Evolutionary conservation across 2,329 filamentous ascomycete genomes (phyloP), one percentile per base, ranked within the genome.

Genomic region (Penicillium hesseltinei): DNA sequence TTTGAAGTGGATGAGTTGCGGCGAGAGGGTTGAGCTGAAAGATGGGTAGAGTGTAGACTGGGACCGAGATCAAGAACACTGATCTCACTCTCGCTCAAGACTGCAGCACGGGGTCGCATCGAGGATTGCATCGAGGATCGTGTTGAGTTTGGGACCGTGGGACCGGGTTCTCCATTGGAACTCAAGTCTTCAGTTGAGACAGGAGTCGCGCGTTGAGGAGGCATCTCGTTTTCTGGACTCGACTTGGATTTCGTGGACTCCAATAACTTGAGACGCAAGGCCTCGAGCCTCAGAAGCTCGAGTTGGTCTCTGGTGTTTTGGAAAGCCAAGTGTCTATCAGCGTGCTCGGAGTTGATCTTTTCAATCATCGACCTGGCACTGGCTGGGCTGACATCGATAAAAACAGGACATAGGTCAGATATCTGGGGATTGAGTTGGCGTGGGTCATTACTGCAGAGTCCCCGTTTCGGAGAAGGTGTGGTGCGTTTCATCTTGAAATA

Each of bases 51-150:
- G 8, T 35, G 19, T 1, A 66, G 29, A 35, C 62, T 60, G 0
- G 66, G 65, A 1, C 67, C 66, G 1, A 71, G 51, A 48, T 70
- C 69, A 2, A 71, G 59, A 5, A 61, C 38, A 29, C 66, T 69
- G 56, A 70, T 69, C 5, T 70, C 66, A 25, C 63, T 68, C 17
- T 71, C 66, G 35, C 61, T 66, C 8, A 58, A 51, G 10, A 57
- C 42, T 13, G 21, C 13, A 4, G 48, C 17, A 21, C 51, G 38
- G 9, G 50, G 5, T 27, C 42, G 42, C 6, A 35, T n/a, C 7
- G 27, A n/a, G 25, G 10, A 19, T 33, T 35, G 40, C 9, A 31
- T 17, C 10, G 40, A n/a, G 25, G 10, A 21, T 21, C 27, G 47
- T 3, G 19, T 21, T 4, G 40, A 19, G 27, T 21, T 17, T 42